These are phyloP conservation scores for Penicillium macrosclerotiorum DNA, from an alignment of 495 filamentous ascomycete species.

Conservation along the genomic window DNA sequence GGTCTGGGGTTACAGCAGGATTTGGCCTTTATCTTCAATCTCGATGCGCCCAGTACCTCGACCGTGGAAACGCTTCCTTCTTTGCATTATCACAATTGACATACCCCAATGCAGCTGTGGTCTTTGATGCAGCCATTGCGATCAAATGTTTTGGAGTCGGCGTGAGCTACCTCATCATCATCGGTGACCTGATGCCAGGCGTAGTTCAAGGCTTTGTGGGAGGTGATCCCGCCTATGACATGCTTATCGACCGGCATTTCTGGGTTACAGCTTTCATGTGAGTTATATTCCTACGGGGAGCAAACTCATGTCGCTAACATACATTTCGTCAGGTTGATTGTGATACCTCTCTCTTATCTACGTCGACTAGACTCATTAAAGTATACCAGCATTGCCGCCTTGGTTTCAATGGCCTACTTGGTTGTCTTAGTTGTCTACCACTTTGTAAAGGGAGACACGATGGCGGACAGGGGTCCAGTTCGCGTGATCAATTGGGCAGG, in stretches of 20 bases:
- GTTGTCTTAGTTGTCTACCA: conserved; percentile 90
- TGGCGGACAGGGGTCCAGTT: conserved; percentile 67
- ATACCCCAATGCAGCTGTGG: conserved; percentile 91
- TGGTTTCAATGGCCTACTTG: conserved; percentile 91
- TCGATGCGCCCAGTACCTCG: conserved; percentile 86
- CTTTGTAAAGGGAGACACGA: conserved; percentile 75
- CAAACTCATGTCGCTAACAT: conserved; percentile 5
- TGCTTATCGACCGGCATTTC: conserved; percentile 84
- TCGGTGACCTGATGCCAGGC: conserved; percentile 96
- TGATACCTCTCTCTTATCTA: conserved; percentile 91
- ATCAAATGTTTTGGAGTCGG: conserved; percentile 98
- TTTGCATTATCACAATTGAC: conserved; percentile 94
- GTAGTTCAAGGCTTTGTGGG: conserved; percentile 76
- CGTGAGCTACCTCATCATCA: conserved; percentile 96
- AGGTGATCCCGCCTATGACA: conserved; percentile 58
- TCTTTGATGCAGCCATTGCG: conserved; percentile 94
- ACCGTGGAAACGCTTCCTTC: conserved; percentile 78
- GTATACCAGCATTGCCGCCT: conserved; percentile 90
- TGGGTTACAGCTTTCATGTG: conserved; percentile 98
- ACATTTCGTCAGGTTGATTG: conserved; percentile 64
- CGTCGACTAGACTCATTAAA: conserved; percentile 90
- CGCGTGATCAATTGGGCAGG: conserved; percentile 75
- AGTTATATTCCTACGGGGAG: conserved; percentile 16
- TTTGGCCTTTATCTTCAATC: conserved; percentile 95
- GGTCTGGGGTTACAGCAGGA: conserved; percentile 83